These are phyloP conservation scores for Colletotrichum sp. DNA, from an alignment of 2,329 filamentous ascomycete genomes.

Conservation along the genomic window DNA sequence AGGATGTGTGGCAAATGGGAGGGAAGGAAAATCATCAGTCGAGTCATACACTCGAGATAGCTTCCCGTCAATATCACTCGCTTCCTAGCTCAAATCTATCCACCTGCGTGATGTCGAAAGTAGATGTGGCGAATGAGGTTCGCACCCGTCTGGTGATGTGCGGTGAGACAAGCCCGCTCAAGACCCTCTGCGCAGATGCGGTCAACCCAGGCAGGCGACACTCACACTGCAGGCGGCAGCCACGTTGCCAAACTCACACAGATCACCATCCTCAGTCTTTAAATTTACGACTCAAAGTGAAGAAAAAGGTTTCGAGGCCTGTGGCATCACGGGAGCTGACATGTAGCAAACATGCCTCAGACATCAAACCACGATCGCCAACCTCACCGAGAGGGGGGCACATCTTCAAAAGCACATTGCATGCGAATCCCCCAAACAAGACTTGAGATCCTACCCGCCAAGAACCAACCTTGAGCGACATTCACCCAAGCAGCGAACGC, in stretches of 20 bases:
- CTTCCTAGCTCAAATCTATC: background rate
- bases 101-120: background rate
- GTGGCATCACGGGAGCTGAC: background rate
- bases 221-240: background rate
- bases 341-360: background rate
- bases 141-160: background rate
- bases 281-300: background rate
- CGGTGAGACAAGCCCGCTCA: background rate
- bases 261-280: background rate
- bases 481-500: background rate
- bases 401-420: background rate
- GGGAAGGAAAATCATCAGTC: background rate
- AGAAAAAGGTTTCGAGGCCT: fast-evolving
- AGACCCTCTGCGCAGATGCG: background rate
- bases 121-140: background rate
- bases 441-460: background rate
- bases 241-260: background rate
- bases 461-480: background rate
- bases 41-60: background rate
- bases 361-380: background rate
- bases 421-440: background rate
- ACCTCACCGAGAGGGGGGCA: fast-evolving
- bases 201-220: background rate
- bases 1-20: background rate
- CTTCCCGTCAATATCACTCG: background rate